Conservation (phyloP, 1,284 basidiomycete species). For the Phaffia rhodozyma region DNA sequence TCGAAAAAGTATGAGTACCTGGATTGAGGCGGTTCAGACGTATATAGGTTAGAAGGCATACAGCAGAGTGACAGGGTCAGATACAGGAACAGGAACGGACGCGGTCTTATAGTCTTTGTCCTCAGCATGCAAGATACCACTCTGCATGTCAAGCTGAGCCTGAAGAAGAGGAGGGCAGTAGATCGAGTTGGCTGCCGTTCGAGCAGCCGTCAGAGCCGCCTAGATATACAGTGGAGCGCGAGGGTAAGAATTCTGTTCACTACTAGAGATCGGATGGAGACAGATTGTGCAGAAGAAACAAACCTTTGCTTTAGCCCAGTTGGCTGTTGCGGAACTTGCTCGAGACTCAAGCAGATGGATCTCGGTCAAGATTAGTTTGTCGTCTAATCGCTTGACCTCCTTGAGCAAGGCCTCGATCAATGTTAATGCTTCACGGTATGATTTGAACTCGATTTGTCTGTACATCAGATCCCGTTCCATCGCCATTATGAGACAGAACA, state of each 20-base stretch:
- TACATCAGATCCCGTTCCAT: constrained; percentile 21
- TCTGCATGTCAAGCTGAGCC: constrained; percentile 83
- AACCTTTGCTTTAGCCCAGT: constrained; percentile 86
- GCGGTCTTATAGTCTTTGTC: constrained; percentile 97
- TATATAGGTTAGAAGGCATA: neutral
- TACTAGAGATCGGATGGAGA: neutral
- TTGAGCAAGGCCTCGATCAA: constrained; percentile 76
- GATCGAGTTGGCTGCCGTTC: constrained; percentile 91
- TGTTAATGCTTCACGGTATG: constrained; percentile 65
- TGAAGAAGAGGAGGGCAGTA: constrained; percentile 93
- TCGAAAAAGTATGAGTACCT: constrained; percentile 94
- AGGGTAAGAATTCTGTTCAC: neutral
- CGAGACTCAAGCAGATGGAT: constrained; percentile 87
- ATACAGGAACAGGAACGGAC: constrained; percentile 19
- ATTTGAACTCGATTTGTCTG: constrained; percentile 61
- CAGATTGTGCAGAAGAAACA: constrained; percentile 12
- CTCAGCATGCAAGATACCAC: constrained; percentile 84
- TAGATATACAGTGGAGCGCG: constrained; percentile 26
- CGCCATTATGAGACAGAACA: neutral
- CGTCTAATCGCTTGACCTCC: constrained; percentile 85
- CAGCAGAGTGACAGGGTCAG: constrained; percentile 35
- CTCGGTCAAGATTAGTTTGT: constrained; percentile 96
- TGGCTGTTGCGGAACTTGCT: constrained; percentile 82
- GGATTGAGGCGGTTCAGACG: constrained; percentile 2
- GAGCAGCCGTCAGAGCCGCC: constrained; percentile 81